A percentile compares a stretch with the other conserved stretches of the same genome.
Conservation (phyloP, 2,329 filamentous ascomycete genomes). For the Nigrospora sphaerica region DNA sequence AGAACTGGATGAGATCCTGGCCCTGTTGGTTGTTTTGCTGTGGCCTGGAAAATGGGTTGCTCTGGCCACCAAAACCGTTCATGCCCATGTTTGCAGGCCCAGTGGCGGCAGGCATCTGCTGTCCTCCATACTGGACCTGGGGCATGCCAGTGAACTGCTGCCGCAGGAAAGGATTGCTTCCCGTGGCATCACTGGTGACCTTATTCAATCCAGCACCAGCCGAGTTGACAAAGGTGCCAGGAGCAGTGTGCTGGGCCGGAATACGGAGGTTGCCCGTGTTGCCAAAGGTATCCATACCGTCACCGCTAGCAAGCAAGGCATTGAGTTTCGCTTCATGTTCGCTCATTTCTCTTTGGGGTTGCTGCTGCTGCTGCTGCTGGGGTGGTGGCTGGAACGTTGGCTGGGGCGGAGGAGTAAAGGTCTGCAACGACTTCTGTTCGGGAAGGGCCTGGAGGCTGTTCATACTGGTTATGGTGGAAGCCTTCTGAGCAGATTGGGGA, state of each 20-base stretch:
- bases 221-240: constrained; percentile 93
- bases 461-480: constrained; percentile 36
- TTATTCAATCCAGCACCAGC: constrained; percentile 73
- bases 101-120: constrained; percentile 47
- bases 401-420: constrained; percentile 32
- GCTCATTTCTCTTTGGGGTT: constrained; percentile 48
- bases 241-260: constrained; percentile 91
- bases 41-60: constrained; percentile 53
- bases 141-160: constrained; percentile 78
- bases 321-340: constrained; percentile 74
- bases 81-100: constrained; percentile 49
- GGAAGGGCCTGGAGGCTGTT: constrained; percentile 42
- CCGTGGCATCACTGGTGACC: constrained; percentile 64
- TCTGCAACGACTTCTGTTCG: constrained; percentile 74
- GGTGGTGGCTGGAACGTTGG: constrained; percentile 37
- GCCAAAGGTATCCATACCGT: constrained; percentile 94
- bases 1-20: constrained; percentile 61
- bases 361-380: constrained; percentile 32
- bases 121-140: constrained; percentile 43
- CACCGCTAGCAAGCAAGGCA: constrained; percentile 74
- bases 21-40: constrained; percentile 38
- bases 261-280: constrained; percentile 96
- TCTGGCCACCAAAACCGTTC: constrained; percentile 38
- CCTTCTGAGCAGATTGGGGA: constrained; percentile 22
- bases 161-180: constrained; percentile 84